Evolutionary conservation across 495 filamentous ascomycete species (phyloP).

Genomic region (Aspergillus sclerotioniger): DNA sequence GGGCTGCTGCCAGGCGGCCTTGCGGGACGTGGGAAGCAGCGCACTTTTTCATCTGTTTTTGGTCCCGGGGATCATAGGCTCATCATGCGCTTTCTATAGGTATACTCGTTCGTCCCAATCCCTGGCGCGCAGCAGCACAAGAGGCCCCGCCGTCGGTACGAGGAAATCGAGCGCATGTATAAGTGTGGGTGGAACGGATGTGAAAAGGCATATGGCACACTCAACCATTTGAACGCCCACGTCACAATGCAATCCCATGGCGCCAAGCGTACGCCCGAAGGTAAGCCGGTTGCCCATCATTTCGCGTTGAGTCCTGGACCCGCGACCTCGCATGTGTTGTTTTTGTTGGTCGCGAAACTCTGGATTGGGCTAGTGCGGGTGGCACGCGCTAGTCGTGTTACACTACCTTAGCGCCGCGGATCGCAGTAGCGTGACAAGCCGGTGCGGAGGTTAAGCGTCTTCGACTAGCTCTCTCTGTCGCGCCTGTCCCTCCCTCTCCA

Average conservation of each 20-base stretch:
- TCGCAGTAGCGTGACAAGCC: slow-evolving; percentile 47
- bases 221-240: slow-evolving; percentile 96
- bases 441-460: slow-evolving; percentile 35
- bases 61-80: slow-evolving; percentile 11
- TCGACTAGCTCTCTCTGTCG: slow-evolving; percentile 5
- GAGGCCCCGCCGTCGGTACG: slow-evolving; percentile 87
- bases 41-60: slow-evolving; percentile 25
- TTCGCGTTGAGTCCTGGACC: slow-evolving; percentile 11
- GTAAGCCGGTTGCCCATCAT: slow-evolving; percentile 51
- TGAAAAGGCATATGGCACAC: slow-evolving; percentile 94
- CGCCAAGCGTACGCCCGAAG: slow-evolving; percentile 90
- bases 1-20: slow-evolving; percentile 18
- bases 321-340: not conserved
- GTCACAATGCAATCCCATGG: slow-evolving; percentile 98
- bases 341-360: slow-evolving; percentile 35
- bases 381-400: slow-evolving; percentile 49
- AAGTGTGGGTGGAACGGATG: slow-evolving; percentile 98
- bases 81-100: slow-evolving; percentile 50
- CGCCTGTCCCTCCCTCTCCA: not conserved
- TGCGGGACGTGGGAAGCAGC: slow-evolving; percentile 34
- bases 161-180: slow-evolving; percentile 99
- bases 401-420: slow-evolving; percentile 43
- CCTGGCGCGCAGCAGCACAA: slow-evolving; percentile 97
- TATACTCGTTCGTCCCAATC: slow-evolving; percentile 98
- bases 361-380: slow-evolving; percentile 38